Conservation (phyloP, 805 yeast species). For the Kregervanrija delftensis region DNA sequence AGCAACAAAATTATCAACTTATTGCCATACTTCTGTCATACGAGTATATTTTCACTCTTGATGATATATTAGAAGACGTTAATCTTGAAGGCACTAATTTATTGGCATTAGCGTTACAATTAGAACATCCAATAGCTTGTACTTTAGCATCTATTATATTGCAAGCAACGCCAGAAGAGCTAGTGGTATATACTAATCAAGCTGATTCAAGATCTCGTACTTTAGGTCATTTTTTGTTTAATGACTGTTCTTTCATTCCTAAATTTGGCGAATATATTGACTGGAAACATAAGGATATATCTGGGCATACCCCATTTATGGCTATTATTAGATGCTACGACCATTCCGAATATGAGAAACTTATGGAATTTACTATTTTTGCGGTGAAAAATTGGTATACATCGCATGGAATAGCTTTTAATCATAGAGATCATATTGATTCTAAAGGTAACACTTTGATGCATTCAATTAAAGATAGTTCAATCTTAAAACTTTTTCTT, state of each 20-base stretch:
- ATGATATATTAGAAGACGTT: constrained; percentile 60
- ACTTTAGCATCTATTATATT: constrained; percentile 38
- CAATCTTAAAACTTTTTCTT: constrained; percentile 38
- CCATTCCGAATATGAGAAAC: constrained; percentile 48
- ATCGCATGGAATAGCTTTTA: constrained; percentile 25
- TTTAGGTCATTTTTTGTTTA: constrained; percentile 68
- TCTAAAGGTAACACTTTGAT: constrained; percentile 65
- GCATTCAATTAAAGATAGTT: constrained; percentile 52
- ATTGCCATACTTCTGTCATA: constrained; percentile 41
- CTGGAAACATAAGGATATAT: constrained; percentile 63
- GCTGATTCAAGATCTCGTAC: constrained; percentile 50
- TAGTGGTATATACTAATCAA: constrained; percentile 39
- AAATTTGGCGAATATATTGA: constrained; percentile 52
- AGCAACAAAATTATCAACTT: constrained; percentile 35
- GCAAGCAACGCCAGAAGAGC: constrained; percentile 37
- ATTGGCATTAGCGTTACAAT: constrained; percentile 53
- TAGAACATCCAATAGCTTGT: constrained; percentile 33
- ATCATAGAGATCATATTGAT: constrained; percentile 63
- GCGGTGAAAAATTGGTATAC: constrained; percentile 39
- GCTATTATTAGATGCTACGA: constrained; percentile 76
- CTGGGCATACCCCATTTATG: constrained; percentile 73
- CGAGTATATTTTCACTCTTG: constrained; percentile 48
- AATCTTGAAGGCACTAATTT: constrained; percentile 50
- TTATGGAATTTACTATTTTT: constrained; percentile 41
- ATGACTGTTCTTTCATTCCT: constrained; percentile 43